Evolutionary conservation across 208 protist species (phyloP).

Genomic region (Leishmania braziliensis): DNA sequence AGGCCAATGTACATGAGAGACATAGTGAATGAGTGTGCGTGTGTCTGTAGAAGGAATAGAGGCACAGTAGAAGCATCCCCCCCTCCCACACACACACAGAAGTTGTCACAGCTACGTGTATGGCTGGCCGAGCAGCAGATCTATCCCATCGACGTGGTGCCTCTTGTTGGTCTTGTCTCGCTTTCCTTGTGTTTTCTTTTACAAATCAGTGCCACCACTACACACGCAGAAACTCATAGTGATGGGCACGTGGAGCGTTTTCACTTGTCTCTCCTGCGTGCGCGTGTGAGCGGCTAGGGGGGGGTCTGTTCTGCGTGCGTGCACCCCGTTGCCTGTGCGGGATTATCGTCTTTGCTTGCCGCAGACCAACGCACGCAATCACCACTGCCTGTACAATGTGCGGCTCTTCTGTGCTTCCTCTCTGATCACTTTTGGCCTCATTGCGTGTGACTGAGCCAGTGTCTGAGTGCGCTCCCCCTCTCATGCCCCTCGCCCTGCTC

Average conservation of each 20-base stretch:
- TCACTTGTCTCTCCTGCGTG: neutral
- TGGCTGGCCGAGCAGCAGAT: too few species aligned
- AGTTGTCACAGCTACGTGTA: too few species aligned
- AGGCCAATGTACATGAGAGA: neutral
- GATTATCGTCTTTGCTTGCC: neutral
- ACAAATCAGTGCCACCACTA: too few species aligned
- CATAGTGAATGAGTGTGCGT: neutral
- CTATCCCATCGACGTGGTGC: too few species aligned
- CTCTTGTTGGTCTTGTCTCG: too few species aligned
- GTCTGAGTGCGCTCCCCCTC: neutral
- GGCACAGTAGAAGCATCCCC: neutral
- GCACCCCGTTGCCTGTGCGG: neutral
- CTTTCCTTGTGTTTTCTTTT: too few species aligned
- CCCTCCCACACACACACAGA: neutral
- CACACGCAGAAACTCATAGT: neutral
- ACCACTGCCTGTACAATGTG: neutral
- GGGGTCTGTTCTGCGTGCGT: neutral
- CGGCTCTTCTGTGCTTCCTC: neutral
- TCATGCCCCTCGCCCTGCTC: neutral
- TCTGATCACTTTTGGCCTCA: neutral
- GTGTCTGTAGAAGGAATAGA: neutral
- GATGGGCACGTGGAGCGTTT: neutral
- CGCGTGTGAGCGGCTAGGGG: neutral
- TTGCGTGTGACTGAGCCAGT: neutral
- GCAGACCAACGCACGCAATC: conserved; percentile 12